Base-by-base conservation (phyloP, 106 monocot genomes). In the Phalaenopsis aphrodite region DNA sequence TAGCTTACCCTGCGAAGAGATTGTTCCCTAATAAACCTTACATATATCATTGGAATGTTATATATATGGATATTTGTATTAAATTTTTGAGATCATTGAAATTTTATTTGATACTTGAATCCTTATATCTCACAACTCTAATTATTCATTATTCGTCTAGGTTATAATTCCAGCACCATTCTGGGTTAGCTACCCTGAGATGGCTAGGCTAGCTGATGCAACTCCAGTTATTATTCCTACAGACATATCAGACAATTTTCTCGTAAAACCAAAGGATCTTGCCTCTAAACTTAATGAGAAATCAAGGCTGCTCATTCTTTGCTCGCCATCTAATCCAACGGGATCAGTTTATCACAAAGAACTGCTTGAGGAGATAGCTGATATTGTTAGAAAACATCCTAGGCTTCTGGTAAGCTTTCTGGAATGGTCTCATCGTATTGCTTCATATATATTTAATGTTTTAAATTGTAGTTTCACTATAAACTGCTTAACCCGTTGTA, bases 111-210 rank as follows among this genome's bases (percentile, higher is more conserved):
- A 74, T 74, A 18, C 18, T 38, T 74, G 43, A 18, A 19, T 43
- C 41, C 5, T 43, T 19, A 74, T 74, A 42, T 74, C 12, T 42
- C 19, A 43, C 3, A 38, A 15, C 43, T 74, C 42, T 76, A 76
- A 76, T 81, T 68, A n/a, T 41, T 75, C 23, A 3, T 76, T 61
- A 74, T 80, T 73, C 64, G 42, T 84, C 23, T 39, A 98, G 98
- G 98, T 99, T 74, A 79, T 95, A 75, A 91, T 99, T 76, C 98
- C 92, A 72, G 94, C 94, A 71, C 98, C 98, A 67, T 99, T 84
- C 82, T 99, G 91, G 89, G 98, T 95, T 49, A 99, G 98, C 82
- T 99, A 95, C 78, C 98, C 98, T 66, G 98, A 99, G 81, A 99
- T 99, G 89, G 98, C 95, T 84, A 88, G 91, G 78, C 78, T 99